Base-by-base conservation (phyloP, 805 yeast genomes). In the Teunomyces pallodes region DNA sequence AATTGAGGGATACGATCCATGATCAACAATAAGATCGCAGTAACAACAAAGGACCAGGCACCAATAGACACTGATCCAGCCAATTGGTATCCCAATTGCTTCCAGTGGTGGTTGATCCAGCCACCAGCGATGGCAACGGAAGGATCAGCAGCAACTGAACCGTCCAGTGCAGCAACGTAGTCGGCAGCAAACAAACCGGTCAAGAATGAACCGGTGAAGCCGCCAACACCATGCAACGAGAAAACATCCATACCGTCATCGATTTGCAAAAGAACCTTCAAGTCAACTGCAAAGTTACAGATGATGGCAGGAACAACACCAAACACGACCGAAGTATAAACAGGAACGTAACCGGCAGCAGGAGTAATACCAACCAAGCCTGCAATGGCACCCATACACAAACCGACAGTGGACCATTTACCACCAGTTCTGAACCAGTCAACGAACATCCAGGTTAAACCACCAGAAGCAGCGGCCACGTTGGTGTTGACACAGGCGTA, bases 211-310 rank as follows among this genome's bases (percentile, higher is more conserved):
- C 98, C 98, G 54, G 80, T 73, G 59, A 86, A 80, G 46, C 97
- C 97, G 67, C 97, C 98, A 53, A 91, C 84, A 59, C 96, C 97
- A 69, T 92, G 97, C 46, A 91, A 74, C 30, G 97, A 88, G 72
- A 87, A 92, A 43, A 90, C 96, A 67, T 91, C 97, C 77, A 91
- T 78, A 73, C 97, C 96, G 66, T 92, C 98, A 67, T 92, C 98
- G 54, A 92, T 86, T 48, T 78, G 79, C 53, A 92, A 64, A 50
- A 81, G 46, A 56, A 76, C 71, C 75, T 91, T 90, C 58, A 90
- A 66, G 68, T 88, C 95, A 53, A 89, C 90, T 42, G 95, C 92
- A 62, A 82, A 79, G 77, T 91, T 90, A 74, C 96, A 90, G 33
- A 83, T 83, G 46, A 82, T 64, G 28, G 85, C 92, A 44, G 92